Evolutionary conservation across 805 yeast species (phyloP).

Genomic region (Candida golubevii): DNA sequence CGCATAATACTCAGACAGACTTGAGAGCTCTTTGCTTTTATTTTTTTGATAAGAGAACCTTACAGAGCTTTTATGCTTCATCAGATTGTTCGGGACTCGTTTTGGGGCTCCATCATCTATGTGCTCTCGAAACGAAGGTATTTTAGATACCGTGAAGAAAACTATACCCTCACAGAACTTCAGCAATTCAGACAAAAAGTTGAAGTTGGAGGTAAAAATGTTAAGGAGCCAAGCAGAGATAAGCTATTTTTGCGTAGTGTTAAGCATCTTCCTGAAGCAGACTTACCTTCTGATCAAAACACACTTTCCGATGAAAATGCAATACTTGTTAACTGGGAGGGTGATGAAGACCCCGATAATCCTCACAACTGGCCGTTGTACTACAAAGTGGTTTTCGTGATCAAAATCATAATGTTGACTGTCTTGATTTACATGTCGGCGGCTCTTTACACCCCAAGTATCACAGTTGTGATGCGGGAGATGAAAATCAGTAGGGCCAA

Average conservation of each 20-base stretch:
- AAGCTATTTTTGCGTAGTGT: conserved; percentile 1
- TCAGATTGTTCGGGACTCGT: conserved; percentile 29
- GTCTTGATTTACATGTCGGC: conserved; percentile 55
- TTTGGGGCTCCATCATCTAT: conserved; percentile 25
- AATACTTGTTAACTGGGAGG: conserved; percentile 29
- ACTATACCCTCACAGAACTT: conserved; percentile 25
- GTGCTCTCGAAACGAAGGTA: conserved; percentile 22
- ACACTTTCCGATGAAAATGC: conserved; percentile 1
- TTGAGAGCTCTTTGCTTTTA: too few species aligned
- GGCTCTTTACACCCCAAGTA: conserved; percentile 52
- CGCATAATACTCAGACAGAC: too few species aligned
- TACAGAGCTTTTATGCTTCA: conserved; percentile 1
- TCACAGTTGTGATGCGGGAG: conserved; percentile 39
- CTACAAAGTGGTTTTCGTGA: conserved; percentile 36
- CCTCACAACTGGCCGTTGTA: conserved; percentile 53
- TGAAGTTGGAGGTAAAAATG: conserved; percentile 9
- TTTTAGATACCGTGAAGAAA: conserved; percentile 26
- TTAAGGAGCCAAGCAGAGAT: conserved; percentile 2
- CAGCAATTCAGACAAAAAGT: conserved; percentile 19
- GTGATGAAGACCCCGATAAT: conserved; percentile 50
- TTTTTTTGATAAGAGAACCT: too few species aligned
- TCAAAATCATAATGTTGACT: conserved; percentile 43
- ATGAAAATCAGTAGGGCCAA: conserved; percentile 41
- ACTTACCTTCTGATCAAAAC: conserved; percentile 3
- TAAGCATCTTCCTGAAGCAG: conserved; percentile 2